Base-by-base conservation (phyloP, 1,284 basidiomycete species). In the Ustilago vetiveriae region DNA sequence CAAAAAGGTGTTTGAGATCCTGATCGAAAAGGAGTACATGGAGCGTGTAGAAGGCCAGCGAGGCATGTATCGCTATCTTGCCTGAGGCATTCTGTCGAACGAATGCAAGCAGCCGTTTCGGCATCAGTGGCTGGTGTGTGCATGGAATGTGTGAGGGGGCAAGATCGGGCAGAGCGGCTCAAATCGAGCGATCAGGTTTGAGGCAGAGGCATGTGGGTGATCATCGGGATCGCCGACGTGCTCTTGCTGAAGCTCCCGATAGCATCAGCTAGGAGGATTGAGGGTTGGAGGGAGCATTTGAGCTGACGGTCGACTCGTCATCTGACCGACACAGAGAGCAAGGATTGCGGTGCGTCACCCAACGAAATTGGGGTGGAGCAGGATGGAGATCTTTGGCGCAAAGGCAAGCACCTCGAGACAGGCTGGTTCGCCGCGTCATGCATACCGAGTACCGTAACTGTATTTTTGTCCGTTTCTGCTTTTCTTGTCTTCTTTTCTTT, bases 1-100 rank as follows among this genome's bases (percentile, higher is more conserved):
- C 57, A 82, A 82, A 44, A 75, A 78, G 56, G 76, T 79, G 30
- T 77, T 82, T 62, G 79, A 81, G 47, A 74, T 72, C 3, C 41
- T 82, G 21, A 79, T 80, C 33, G 80, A 81, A 13, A 78, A 78
- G 62, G 79, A 81, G 51, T 75, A 71, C 33, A 75, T 78, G 69
- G 79, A 81, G 56, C 65, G 80, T 9, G 79, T 76, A 9, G 78
- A 81, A 11, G 79, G 74, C 17, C 38, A 79, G 40, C 53, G 78
- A 11, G 72, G 73, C 21, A 42, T 79, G 33, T 81, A 82, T 50
- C 64, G 73, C 27, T 82, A 82, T 36, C 58, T 82, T 8, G 81
- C 81, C 10, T 82, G 21, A n/a, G 21, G 24, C 11, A n/a, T n/a
- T n/a, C n/a, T n/a, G n/a, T n/a, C n/a, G n/a, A n/a, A n/a, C n/a